Base-by-base conservation (phyloP, 1,284 basidiomycete species). In the Marasmius fiardii region DNA sequence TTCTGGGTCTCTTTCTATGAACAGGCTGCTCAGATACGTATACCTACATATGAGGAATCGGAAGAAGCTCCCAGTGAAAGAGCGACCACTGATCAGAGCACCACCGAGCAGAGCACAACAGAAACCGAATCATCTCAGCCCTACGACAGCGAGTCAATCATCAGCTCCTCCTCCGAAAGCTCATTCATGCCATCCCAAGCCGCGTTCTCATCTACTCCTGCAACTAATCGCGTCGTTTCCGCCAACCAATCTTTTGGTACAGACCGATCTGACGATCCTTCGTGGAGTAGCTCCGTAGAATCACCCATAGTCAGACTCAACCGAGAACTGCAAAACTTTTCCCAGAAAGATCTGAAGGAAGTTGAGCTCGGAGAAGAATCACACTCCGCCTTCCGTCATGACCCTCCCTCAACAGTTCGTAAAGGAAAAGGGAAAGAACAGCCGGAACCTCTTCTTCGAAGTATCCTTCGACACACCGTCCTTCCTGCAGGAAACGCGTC, bases 1-100 rank as follows among this genome's bases (percentile, higher is more conserved):
- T 97, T 97, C 70, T 98, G 95, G 95, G 87, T 88, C n/a, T 88
- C 89, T 1, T 98, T 98, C 77, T 98, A 93, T 68, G 93, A 95
- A 66, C 83, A 89, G 61, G 92, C 93, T 4, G 93, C 94, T 1
- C 87, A 93, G 63, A 88, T 95, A 41, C 85, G 86, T 43, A 88
- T 94, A 51, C 86, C 88, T 20, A 82, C 84, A 8, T 79, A 80
- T 54, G 86, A 86, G 33, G 77, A 84, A 62, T 80, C 76, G 21
- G 28, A 49, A 26, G 26, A 49, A 33, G 16, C 47, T 23, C 18
- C 43, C 43, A 24, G 2, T 23, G 43, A 44, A 23, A 18, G 31
- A n/a, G 5, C 12, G 14, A 33, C 6, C 14, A 23, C 44, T 3
- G 28, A 78, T 82, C 50, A 82, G 83, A 33, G 71, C 77, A 16